Conservation (phyloP, 345 rosid genomes). For the Arabis alpina region DNA sequence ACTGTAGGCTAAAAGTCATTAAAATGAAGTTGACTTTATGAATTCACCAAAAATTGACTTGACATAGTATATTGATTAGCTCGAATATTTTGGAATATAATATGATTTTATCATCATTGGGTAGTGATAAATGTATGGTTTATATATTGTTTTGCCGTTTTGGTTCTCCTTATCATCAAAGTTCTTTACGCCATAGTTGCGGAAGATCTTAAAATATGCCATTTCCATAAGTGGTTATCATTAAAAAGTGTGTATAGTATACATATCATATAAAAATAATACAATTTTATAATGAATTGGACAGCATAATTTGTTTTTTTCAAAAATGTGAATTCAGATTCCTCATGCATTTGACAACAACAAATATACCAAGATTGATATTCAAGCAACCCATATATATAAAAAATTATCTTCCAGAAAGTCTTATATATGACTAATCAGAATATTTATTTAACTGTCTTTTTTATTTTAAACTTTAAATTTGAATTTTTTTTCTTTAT, state of each 20-base stretch:
- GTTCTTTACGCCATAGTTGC: slow-evolving; percentile 39
- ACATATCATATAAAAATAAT: slow-evolving; percentile 25
- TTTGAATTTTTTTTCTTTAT: not conserved
- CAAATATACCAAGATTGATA: slow-evolving; percentile 33
- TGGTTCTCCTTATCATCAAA: slow-evolving; percentile 41
- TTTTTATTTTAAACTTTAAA: not conserved
- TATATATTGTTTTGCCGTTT: not conserved
- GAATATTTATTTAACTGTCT: not conserved
- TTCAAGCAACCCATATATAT: slow-evolving; percentile 27
- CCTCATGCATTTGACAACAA: slow-evolving; percentile 18
- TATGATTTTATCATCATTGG: slow-evolving; percentile 10
- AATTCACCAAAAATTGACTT: slow-evolving; percentile 35
- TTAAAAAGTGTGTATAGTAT: slow-evolving; percentile 37
- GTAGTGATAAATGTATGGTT: slow-evolving; percentile 33
- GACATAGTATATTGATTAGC: slow-evolving; percentile 38
- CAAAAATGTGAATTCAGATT: slow-evolving; percentile 27
- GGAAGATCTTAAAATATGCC: slow-evolving; percentile 43
- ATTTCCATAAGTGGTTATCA: slow-evolving; percentile 43
- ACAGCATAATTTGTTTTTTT: slow-evolving; percentile 5
- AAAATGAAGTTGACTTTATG: slow-evolving; percentile 34
- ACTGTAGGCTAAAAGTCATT: slow-evolving; percentile 21
- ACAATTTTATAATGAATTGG: slow-evolving; percentile 23
- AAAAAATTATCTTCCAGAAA: slow-evolving; percentile 27
- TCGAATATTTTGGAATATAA: slow-evolving; percentile 37
- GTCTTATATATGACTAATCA: not conserved